Evolutionary conservation across 495 filamentous ascomycete species (phyloP).

Genomic region (Xylaria flabelliformis): DNA sequence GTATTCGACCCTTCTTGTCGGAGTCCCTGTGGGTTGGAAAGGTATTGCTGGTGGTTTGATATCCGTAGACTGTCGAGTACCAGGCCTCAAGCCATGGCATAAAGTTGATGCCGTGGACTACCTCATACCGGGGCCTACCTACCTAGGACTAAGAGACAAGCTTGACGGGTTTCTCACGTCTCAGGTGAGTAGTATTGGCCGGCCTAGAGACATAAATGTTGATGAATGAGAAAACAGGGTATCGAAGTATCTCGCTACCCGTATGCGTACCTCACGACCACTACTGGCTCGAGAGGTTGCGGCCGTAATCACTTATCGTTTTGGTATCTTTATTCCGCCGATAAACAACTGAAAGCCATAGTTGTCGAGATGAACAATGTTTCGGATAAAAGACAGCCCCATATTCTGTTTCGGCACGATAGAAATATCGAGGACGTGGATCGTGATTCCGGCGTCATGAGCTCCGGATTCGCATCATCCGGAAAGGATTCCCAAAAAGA

Average conservation of each 20-base stretch:
- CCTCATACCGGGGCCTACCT: conserved; percentile 55
- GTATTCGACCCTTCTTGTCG: conserved; percentile 70
- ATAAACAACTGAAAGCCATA: conserved; percentile 66
- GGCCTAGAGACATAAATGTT: background rate
- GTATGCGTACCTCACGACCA: conserved; percentile 63
- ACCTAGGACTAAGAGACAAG: conserved; percentile 61
- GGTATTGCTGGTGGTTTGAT: conserved; percentile 60
- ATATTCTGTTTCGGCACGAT: conserved; percentile 52
- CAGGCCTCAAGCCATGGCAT: conserved; percentile 59
- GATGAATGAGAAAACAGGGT: conserved; percentile 42
- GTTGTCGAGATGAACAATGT: conserved; percentile 83
- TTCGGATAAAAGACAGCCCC: conserved; percentile 73
- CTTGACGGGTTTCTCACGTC: conserved; percentile 62
- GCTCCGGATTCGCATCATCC: conserved; percentile 41
- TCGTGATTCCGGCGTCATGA: background rate
- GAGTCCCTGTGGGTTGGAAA: conserved; percentile 68
- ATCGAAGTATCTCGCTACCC: conserved; percentile 60
- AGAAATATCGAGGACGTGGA: background rate
- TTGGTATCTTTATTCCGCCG: conserved; percentile 75
- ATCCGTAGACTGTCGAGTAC: conserved; percentile 45
- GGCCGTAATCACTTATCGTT: conserved; percentile 80
- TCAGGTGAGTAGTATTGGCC: conserved; percentile 44
- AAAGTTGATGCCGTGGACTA: conserved; percentile 65
- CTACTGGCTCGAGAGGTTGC: conserved; percentile 65
- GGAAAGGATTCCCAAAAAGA: conserved; percentile 66